Conservation (phyloP, 2,329 filamentous ascomycete genomes). For the Aspergillus phoenicis region DNA sequence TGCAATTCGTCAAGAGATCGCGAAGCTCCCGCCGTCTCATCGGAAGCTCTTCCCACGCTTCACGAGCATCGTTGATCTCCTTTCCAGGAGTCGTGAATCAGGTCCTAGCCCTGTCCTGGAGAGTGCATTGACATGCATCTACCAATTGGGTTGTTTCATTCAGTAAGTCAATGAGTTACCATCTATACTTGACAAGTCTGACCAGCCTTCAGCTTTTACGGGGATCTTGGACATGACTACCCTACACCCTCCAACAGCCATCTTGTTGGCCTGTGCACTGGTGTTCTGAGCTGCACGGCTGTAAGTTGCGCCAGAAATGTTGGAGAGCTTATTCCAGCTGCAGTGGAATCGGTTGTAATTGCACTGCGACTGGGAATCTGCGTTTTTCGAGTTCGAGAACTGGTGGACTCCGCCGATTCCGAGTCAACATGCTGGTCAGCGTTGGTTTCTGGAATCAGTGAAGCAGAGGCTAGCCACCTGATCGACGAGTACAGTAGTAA, state of each 20-base stretch:
- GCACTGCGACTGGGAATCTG: conserved; percentile 49
- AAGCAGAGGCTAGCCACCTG: conserved; percentile 30
- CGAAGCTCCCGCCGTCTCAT: conserved; percentile 36
- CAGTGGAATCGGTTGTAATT: conserved; percentile 46
- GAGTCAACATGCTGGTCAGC: conserved; percentile 44
- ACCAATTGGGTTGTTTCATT: conserved; percentile 48
- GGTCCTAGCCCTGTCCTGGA: conserved; percentile 44
- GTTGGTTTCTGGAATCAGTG: conserved; percentile 42
- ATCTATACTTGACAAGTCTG: conserved; percentile 10
- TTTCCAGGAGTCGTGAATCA: conserved; percentile 37
- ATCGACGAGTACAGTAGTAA: conserved; percentile 28
- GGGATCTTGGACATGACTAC: conserved; percentile 45
- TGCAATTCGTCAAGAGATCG: conserved; percentile 46
- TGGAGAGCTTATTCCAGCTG: conserved; percentile 45
- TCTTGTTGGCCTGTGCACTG: conserved; percentile 48
- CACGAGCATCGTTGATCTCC: conserved; percentile 42
- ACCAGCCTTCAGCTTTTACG: conserved; percentile 40
- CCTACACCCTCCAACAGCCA: conserved; percentile 40
- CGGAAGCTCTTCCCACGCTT: conserved; percentile 43
- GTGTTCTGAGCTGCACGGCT: conserved; percentile 45
- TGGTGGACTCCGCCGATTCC: conserved; percentile 36
- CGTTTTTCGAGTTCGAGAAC: conserved; percentile 40
- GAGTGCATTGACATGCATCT: conserved; percentile 47
- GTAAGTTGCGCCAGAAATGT: conserved; percentile 44
- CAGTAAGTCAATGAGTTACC: conserved; percentile 37